Evolutionary conservation across 2,329 filamentous ascomycete species (phyloP).

Genomic region (Pseudogymnoascus sp.): DNA sequence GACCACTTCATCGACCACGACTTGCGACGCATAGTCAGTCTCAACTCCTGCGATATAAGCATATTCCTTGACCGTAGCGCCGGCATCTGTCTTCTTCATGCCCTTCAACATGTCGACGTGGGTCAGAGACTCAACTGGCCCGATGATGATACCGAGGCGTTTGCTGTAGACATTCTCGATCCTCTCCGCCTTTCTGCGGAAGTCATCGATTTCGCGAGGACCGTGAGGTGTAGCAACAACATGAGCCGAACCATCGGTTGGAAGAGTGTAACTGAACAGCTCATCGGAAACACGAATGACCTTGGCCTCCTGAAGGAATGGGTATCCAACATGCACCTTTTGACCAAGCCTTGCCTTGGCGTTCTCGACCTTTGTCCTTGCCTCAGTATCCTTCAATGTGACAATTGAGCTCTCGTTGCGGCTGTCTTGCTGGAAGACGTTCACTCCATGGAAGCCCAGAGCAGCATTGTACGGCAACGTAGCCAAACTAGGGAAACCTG

Average conservation of each 20-base stretch:
- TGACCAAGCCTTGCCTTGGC: constrained; percentile 76
- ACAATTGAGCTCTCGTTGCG: constrained; percentile 95
- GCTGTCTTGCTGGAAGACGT: constrained; percentile 91
- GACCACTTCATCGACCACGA: constrained; percentile 79
- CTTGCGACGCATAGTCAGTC: constrained; percentile 83
- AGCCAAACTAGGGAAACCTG: constrained; percentile 86
- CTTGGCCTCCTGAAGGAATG: constrained; percentile 90
- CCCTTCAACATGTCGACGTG: constrained; percentile 93
- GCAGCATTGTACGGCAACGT: constrained; percentile 75
- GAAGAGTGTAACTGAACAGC: constrained; percentile 76
- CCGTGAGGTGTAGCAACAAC: constrained; percentile 63
- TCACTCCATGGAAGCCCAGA: constrained; percentile 81
- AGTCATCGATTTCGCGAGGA: constrained; percentile 70
- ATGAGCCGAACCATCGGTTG: constrained; percentile 51
- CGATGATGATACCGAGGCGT: constrained; percentile 78
- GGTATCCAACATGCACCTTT: constrained; percentile 85
- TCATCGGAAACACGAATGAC: constrained; percentile 86
- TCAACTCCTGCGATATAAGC: constrained; percentile 77
- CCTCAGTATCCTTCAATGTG: constrained; percentile 68
- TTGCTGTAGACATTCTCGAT: constrained; percentile 88
- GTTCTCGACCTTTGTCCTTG: constrained; percentile 57
- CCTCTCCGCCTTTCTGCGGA: constrained; percentile 71
- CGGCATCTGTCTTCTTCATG: constrained; percentile 79
- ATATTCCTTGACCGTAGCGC: constrained; percentile 88
- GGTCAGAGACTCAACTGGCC: constrained; percentile 77